Conservation (phyloP, 768 basidiomycete genomes). For the Lentinula aciculospora region DNA sequence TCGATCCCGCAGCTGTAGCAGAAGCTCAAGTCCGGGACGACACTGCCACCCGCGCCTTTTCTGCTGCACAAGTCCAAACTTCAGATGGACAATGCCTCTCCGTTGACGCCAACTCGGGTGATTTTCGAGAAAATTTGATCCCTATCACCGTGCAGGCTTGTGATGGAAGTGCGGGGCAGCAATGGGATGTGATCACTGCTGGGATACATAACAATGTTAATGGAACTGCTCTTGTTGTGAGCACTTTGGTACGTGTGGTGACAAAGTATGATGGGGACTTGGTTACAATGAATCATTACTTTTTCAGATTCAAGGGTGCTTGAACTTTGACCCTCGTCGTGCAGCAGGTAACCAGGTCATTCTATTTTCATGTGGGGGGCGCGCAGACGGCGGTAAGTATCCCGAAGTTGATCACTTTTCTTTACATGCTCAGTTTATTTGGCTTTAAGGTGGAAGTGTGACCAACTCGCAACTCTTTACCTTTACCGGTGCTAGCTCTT, state of each 20-base stretch:
- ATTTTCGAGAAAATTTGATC: constrained; percentile 18
- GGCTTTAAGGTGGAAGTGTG: too few relatives aligned
- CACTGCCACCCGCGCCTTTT: constrained; percentile 19
- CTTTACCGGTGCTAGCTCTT: too few relatives aligned
- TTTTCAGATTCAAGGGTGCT: constrained; percentile 16
- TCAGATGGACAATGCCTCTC: constrained; percentile 16
- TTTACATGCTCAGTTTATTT: too few relatives aligned
- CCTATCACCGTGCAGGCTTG: constrained; percentile 13
- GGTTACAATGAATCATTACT: neutral
- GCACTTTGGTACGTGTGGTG: constrained; percentile 7
- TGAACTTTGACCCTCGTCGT: constrained; percentile 18
- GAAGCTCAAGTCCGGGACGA: constrained; percentile 15
- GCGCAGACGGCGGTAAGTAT: constrained; percentile 15
- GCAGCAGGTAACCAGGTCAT: constrained; percentile 17
- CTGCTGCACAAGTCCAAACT: constrained; percentile 12
- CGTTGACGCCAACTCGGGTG: constrained; percentile 12
- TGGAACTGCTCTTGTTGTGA: constrained; percentile 16
- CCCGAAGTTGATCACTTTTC: neutral
- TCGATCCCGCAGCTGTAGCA: constrained; percentile 15
- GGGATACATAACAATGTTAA: constrained; percentile 14
- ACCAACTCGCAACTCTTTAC: too few relatives aligned
- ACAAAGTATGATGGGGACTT: neutral
- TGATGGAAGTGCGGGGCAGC: constrained; percentile 15
- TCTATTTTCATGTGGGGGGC: constrained; percentile 20
- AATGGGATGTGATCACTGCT: constrained; percentile 17